phyloP scores from a whole-genome alignment of 495 filamentous ascomycete species.

The Talaromyces borbonicus region DNA sequence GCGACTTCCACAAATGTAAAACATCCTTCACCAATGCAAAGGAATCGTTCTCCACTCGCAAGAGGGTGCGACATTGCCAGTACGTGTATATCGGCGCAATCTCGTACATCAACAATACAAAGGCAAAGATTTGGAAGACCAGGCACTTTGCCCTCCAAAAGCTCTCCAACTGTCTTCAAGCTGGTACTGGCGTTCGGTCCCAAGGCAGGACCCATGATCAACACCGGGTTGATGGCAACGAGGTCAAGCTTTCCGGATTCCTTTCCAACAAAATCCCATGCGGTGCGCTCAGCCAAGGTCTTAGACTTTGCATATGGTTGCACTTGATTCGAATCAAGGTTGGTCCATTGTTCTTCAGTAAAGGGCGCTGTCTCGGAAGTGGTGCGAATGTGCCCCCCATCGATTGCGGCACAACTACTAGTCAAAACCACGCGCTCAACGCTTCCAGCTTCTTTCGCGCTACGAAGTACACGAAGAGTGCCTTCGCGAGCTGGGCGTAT shows the following conservation, averaged over 20 bases:
- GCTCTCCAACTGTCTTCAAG: background rate
- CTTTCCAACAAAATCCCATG: constrained; percentile 26
- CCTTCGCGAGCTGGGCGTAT: constrained; percentile 3
- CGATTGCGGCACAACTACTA: constrained; percentile 4
- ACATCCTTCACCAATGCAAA: constrained; percentile 1
- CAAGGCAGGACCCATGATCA: constrained; percentile 20
- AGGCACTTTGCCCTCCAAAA: background rate
- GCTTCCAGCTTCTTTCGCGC: background rate
- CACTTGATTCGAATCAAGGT: constrained; percentile 14
- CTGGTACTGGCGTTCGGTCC: background rate
- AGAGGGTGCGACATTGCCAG: background rate
- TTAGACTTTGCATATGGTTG: constrained; percentile 29
- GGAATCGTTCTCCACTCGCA: background rate
- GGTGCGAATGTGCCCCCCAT: background rate
- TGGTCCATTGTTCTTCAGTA: constrained; percentile 31
- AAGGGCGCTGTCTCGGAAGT: constrained; percentile 19
- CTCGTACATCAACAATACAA: constrained; percentile 6
- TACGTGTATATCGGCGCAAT: constrained; percentile 26
- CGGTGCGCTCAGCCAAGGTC: constrained; percentile 23
- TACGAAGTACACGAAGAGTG: constrained; percentile 2
- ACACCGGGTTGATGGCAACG: constrained; percentile 25
- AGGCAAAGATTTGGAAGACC: background rate
- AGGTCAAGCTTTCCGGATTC: constrained; percentile 21
- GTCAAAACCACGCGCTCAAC: constrained; percentile 1
- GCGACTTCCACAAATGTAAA: background rate